Evolutionary conservation across 129 eudicot genomes (phyloP), one percentile per base, ranked within the genome.

Genomic region (Helichrysum umbraculigerum): DNA sequence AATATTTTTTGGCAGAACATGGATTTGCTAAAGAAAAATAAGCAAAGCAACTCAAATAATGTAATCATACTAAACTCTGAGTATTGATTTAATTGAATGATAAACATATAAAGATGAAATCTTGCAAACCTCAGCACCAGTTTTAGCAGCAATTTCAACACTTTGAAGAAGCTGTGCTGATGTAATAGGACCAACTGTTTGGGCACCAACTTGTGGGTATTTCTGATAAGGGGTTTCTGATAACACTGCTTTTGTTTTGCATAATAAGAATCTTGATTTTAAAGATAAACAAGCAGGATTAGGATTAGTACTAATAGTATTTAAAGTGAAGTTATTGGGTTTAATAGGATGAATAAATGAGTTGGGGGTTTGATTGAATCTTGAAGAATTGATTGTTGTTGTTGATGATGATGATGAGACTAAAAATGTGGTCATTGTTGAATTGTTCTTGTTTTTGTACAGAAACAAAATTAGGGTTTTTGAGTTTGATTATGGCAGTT

Each of bases 101-200:
- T 44, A 44, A 12, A 19, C 17, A 12, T 66, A 32, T n/a, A 50
- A n/a, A 57, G 20, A 72, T 17, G 16, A 51, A 8, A 59, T 73
- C 2, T 52, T 63, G 28, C 54, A 76, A 39, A 93, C 97, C 96
- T 88, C 74, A 77, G 97, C 89, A 66, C 98, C 98, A 73, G 93
- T 87, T 69, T 87, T 79, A 34, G 98, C 98, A 80, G 98, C 98
- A 79, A 70, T 69, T 82, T 91, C 82, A 74, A 87, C 92, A 51
- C 87, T 88, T 60, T 72, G 76, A 56, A 93, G 87, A 60, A 93
- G 98, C 58, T 88, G 85, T 32, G 78, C 73, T 35, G 93, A 76
- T 9, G 93, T 80, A 79, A 93, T 75, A 1, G 91, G 78, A 6
- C 97, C 98, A 33, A 89, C 76, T 37, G 92, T 88, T 30, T 17